These are phyloP conservation scores for Peniophora sp. DNA, from an alignment of 1,284 basidiomycete species.

Conservation along the genomic window DNA sequence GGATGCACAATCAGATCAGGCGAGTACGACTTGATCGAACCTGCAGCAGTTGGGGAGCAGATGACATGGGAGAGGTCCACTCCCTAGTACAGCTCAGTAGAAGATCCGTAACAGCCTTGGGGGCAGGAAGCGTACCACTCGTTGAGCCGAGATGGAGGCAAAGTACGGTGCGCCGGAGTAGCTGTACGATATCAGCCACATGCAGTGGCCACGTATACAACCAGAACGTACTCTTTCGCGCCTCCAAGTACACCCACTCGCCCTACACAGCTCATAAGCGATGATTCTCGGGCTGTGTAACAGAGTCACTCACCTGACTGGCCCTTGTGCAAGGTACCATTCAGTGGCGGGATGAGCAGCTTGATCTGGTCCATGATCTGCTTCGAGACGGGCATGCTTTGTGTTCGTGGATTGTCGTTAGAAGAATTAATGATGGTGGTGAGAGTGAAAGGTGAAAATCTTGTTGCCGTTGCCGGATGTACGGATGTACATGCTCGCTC, in stretches of 20 bases:
- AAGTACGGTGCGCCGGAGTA: constrained; percentile 98
- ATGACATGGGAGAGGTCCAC: constrained; percentile 96
- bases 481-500: too few relatives aligned
- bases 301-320: constrained; percentile 66
- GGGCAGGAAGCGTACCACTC: constrained; percentile 49
- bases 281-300: constrained; percentile 2
- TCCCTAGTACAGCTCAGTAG: constrained; percentile 49
- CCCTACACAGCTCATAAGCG: constrained; percentile 30
- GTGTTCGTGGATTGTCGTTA: neutral
- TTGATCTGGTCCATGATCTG: constrained; percentile 62
- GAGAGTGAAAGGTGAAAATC: too few relatives aligned
- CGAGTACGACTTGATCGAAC: constrained; percentile 92
- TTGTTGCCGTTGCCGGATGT: too few relatives aligned
- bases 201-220: neutral
- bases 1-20: constrained; percentile 96
- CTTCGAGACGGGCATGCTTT: constrained; percentile 53
- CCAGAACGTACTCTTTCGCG: constrained; percentile 71
- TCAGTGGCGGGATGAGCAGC: constrained; percentile 77
- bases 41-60: constrained; percentile 85
- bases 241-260: constrained; percentile 93
- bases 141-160: constrained; percentile 79
- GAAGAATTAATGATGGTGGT: neutral
- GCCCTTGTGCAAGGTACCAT: constrained; percentile 86
- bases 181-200: constrained; percentile 24
- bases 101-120: neutral